Percentiles rank a stretch among this genome's conserved stretches.
Conservation (phyloP, 495 filamentous ascomycete species). For the Thermothielavioides terrestris region DNA sequence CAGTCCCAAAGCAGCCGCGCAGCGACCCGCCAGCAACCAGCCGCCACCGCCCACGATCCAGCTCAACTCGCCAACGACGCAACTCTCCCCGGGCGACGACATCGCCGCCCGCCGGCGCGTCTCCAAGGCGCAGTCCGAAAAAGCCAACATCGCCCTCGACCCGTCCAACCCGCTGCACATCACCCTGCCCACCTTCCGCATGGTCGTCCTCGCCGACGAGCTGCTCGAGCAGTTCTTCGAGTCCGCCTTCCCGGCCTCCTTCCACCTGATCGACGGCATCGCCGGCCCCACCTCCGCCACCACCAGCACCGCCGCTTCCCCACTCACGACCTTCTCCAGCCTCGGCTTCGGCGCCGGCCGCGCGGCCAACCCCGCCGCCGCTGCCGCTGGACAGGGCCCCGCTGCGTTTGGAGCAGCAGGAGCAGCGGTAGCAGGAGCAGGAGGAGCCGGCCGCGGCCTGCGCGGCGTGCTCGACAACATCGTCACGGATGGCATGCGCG, state of each 20-base stretch:
- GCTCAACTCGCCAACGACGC: conserved; percentile 17
- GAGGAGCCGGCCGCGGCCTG: conserved; percentile 59
- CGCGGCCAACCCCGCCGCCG: conserved; percentile 27
- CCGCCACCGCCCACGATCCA: conserved; percentile 14
- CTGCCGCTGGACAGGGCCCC: conserved; percentile 13
- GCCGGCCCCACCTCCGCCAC: conserved; percentile 25
- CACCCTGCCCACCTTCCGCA: conserved; percentile 94
- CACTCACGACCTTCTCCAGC: conserved; percentile 73
- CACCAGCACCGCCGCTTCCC: conserved; percentile 34
- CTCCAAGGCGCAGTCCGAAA: conserved; percentile 48
- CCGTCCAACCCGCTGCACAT: conserved; percentile 89
- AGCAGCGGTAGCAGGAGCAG: too few relatives aligned
- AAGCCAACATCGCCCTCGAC: conserved; percentile 83
- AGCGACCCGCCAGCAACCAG: conserved; percentile 6
- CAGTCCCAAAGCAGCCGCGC: conserved; percentile 28
- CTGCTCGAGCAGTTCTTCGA: conserved; percentile 95
- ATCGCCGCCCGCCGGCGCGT: conserved; percentile 28
- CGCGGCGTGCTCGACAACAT: conserved; percentile 94
- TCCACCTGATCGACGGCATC: conserved; percentile 45
- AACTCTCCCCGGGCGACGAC: conserved; percentile 6
- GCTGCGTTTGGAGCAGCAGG: background rate
- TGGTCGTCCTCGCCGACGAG: conserved; percentile 96
- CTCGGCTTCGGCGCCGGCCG: conserved; percentile 45
- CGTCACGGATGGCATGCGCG: conserved; percentile 90
- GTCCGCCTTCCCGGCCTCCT: conserved; percentile 59